phyloP scores from a whole-genome alignment of 192 early-diverging fungal species.

The Cladochytrium replicatum region DNA sequence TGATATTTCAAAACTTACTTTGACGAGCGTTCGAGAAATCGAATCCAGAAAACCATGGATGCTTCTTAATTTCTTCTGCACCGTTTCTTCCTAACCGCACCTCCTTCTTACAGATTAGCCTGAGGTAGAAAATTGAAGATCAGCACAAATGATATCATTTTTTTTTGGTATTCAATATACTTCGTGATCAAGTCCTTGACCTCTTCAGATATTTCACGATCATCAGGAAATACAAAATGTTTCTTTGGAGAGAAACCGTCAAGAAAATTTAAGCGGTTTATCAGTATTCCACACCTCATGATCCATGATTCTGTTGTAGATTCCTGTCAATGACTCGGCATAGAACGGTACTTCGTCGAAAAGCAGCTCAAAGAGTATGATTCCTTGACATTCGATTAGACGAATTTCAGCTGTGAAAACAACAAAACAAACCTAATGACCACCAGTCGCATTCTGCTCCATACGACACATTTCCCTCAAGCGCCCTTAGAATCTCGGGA shows the following conservation, averaged over 20 bases:
- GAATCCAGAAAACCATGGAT: slow-evolving; percentile 39
- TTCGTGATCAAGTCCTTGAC: slow-evolving; percentile 61
- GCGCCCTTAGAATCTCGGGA: slow-evolving; percentile 81
- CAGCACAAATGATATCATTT: too few relatives aligned
- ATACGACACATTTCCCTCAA: slow-evolving; percentile 60
- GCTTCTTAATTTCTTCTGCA: slow-evolving; percentile 25
- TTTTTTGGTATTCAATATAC: too few relatives aligned
- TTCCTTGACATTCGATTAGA: slow-evolving; percentile 51
- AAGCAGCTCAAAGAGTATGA: slow-evolving; percentile 77
- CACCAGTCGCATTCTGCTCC: slow-evolving; percentile 83
- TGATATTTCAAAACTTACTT: too few relatives aligned
- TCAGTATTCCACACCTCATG: slow-evolving; percentile 62
- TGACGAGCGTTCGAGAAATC: slow-evolving; percentile 30
- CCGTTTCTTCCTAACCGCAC: slow-evolving; percentile 51
- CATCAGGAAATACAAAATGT: slow-evolving; percentile 59
- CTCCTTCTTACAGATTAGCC: slow-evolving; percentile 63
- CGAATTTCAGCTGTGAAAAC: neutral
- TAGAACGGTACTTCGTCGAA: slow-evolving; percentile 83
- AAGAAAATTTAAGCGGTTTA: too few relatives aligned
- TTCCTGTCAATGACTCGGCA: slow-evolving; percentile 72
- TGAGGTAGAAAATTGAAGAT: slow-evolving; percentile 11
- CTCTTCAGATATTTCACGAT: slow-evolving; percentile 43
- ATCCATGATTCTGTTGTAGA: slow-evolving; percentile 77
- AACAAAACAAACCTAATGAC: too few relatives aligned
- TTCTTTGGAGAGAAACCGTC: slow-evolving; percentile 30